Evolutionary conservation across 2,329 filamentous ascomycete species (phyloP).

Genomic region (Venturia aucupariae): DNA sequence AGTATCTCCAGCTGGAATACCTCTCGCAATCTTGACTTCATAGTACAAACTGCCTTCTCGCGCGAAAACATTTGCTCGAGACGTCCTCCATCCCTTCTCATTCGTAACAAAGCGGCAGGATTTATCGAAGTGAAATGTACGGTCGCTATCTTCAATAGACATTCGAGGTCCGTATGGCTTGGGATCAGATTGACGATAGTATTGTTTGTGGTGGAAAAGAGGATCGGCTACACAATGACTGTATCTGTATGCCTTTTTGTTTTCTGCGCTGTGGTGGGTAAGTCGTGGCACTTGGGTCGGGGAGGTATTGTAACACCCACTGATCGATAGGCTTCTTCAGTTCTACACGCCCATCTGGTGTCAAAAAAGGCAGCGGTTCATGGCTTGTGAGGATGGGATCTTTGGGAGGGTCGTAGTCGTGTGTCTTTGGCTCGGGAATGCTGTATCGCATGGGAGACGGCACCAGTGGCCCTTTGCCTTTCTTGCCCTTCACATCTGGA

Average conservation of each 20-base stretch:
- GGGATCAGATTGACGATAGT: conserved; percentile 81
- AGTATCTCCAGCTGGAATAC: conserved; percentile 42
- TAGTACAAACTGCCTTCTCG: conserved; percentile 88
- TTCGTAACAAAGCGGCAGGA: conserved; percentile 72
- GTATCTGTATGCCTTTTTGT: conserved; percentile 72
- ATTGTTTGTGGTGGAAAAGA: conserved; percentile 73
- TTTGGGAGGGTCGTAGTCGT: conserved; percentile 41
- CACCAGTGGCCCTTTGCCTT: conserved; percentile 25
- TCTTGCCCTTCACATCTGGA: conserved; percentile 32
- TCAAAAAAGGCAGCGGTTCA: conserved; percentile 36
- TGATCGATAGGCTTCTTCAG: conserved; percentile 41
- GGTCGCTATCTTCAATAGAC: conserved; percentile 85
- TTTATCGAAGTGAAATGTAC: conserved; percentile 67
- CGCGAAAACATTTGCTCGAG: conserved; percentile 80
- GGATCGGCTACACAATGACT: conserved; percentile 86
- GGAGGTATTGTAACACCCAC: conserved; percentile 15
- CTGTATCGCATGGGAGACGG: conserved; percentile 43
- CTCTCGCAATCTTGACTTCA: conserved; percentile 81
- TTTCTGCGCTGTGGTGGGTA: conserved; percentile 39
- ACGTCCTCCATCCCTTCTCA: conserved; percentile 86
- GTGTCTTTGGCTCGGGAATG: conserved; percentile 36
- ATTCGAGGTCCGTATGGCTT: conserved; percentile 76
- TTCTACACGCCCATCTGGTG: conserved; percentile 33
- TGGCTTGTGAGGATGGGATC: conserved; percentile 38
- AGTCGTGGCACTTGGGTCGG: not conserved